Percentiles rank a stretch among this genome's conserved stretches.
phyloP scores from a whole-genome alignment of 208 protist genomes.

The Wallacemonas sp. region DNA sequence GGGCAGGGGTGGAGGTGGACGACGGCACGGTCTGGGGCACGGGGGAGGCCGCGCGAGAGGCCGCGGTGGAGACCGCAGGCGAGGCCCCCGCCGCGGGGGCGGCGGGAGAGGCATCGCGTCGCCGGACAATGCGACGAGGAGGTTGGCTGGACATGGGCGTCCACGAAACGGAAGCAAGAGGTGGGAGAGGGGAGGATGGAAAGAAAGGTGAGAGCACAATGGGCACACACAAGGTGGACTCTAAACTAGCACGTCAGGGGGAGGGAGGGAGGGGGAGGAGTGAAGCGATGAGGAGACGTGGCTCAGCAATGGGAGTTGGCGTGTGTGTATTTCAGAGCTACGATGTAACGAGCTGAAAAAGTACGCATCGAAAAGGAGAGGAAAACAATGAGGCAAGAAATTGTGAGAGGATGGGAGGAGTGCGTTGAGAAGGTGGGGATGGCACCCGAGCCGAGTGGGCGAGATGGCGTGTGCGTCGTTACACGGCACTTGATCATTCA shows the following conservation, averaged over 20 bases:
- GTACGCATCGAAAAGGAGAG: constrained; percentile 1
- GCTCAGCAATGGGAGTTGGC: too few relatives aligned
- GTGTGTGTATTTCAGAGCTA: too few relatives aligned
- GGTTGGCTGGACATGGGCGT: background rate
- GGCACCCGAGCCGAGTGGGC: too few relatives aligned
- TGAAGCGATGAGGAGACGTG: too few relatives aligned
- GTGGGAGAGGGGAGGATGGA: background rate
- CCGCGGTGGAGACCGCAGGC: background rate
- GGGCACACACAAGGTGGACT: background rate
- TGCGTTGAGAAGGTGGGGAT: too few relatives aligned
- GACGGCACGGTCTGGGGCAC: constrained; percentile 20
- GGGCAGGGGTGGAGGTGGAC: background rate
- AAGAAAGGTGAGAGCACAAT: background rate
- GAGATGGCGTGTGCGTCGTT: background rate
- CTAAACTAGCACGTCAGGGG: too few relatives aligned
- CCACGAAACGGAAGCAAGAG: background rate
- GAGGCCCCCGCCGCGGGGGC: background rate
- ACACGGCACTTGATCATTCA: too few relatives aligned
- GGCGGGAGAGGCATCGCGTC: background rate
- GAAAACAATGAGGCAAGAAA: background rate
- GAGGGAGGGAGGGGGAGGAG: too few relatives aligned
- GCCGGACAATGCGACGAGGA: background rate
- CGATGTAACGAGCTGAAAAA: too few relatives aligned
- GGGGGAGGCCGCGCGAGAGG: background rate
- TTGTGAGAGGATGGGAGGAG: background rate